Base-by-base conservation (phyloP, 148 eudicot genomes). In the Chenopodium suecicum region DNA sequence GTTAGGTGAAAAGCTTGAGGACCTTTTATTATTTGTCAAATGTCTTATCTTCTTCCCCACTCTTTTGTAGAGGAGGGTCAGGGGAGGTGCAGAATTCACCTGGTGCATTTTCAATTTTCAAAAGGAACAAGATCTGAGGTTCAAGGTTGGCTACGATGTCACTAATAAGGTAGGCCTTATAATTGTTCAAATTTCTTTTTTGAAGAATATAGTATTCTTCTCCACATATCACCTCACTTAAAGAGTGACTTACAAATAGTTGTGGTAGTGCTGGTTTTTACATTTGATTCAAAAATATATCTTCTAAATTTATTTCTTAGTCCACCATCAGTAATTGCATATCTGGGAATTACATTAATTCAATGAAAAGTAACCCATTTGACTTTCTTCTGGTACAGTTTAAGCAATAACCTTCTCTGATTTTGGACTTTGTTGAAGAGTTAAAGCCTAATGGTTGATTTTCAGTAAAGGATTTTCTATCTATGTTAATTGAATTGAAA, bases 131-230 rank as follows among this genome's bases (percentile, higher is more conserved):
- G 98, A 94, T 82, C 73, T 96, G 83, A 87, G 98, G 86, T 75
- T 96, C 78, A 96, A 94, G 86, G 83, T 92, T 84, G 99, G 99
- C 70, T 94, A 88, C 82, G 93, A 96, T 85, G 71, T 92, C 14
- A 6, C 85, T 70, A 92, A 90, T 66, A 91, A 92, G 98, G 99
- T 96, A 86, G 50, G 63, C 72, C 60, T 34, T 72, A 41, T 12
- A 16, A 50, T 58, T 52, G 17, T 64, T 75, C 46, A 34, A 9
- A 11, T 29, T 48, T 37, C 47, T 70, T 17, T 76, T 23, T 7
- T 77, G 1, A 25, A 47, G 22, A 9, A 7, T 70, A 34, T 69
- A 32, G 60, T 74, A 22, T 80, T 47, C 74, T 70, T 80, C 12
- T 12, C 11, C 22, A 31, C 76, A 13, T 50, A n/a, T 23, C 9